A percentile compares a stretch with the other conserved stretches of the same genome.
Conservation (phyloP, 1,284 basidiomycete species). For the Tylopilus sp. region DNA sequence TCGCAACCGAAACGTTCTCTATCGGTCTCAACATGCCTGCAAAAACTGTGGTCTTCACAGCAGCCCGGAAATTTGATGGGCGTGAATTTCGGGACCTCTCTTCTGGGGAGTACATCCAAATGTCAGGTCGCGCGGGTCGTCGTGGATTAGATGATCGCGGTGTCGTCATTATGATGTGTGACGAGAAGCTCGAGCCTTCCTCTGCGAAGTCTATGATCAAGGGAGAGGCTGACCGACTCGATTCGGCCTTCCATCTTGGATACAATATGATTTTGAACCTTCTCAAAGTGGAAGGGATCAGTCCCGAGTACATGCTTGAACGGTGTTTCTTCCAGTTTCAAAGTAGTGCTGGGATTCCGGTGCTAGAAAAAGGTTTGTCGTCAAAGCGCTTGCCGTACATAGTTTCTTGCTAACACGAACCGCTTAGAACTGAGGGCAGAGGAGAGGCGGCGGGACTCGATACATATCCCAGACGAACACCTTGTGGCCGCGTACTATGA, state of each 20-base stretch:
- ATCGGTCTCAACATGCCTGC: slow-evolving; percentile 99
- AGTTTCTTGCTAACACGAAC: slow-evolving; percentile 5
- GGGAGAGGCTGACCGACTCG: slow-evolving; percentile 94
- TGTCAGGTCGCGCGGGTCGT: slow-evolving; percentile 98
- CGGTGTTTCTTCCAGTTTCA: slow-evolving; percentile 99
- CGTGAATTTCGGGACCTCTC: slow-evolving; percentile 90
- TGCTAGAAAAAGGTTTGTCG: slow-evolving; percentile 78
- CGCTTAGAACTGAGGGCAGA: slow-evolving; percentile 68
- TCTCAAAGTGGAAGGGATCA: slow-evolving; percentile 98
- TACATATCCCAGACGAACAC: slow-evolving; percentile 80
- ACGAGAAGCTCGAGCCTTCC: slow-evolving; percentile 93
- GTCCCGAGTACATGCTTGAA: slow-evolving; percentile 98
- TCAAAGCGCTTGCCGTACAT: background rate
- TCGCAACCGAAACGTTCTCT: slow-evolving; percentile 99
- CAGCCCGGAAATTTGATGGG: slow-evolving; percentile 95
- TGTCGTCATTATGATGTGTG: slow-evolving; percentile 99
- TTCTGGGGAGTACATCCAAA: slow-evolving; percentile 94
- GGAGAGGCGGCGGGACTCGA: slow-evolving; percentile 65
- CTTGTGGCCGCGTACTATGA: slow-evolving; percentile 90
- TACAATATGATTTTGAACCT: slow-evolving; percentile 99
- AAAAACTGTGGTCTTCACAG: slow-evolving; percentile 98
- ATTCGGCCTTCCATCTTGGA: slow-evolving; percentile 98
- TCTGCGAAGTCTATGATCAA: slow-evolving; percentile 98
- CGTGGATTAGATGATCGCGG: slow-evolving; percentile 98
- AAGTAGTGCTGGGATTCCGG: slow-evolving; percentile 85